phyloP scores from a whole-genome alignment of 148 eudicot genomes.

The Diospyros lotus region DNA sequence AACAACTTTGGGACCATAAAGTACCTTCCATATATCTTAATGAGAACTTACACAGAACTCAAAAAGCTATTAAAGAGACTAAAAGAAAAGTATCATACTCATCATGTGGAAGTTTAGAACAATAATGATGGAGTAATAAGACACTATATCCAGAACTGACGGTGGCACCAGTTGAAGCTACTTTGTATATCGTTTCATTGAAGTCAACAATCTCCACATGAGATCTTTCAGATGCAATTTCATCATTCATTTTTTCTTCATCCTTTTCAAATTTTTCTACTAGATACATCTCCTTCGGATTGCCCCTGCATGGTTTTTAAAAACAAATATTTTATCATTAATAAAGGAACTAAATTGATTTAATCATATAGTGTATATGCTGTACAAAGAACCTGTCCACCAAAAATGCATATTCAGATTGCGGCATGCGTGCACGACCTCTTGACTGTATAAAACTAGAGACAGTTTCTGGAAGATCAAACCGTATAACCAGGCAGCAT shows the following conservation, averaged over 20 bases:
- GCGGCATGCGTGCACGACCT: conserved; percentile 98
- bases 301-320: conserved; percentile 46
- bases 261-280: conserved; percentile 55
- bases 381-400: conserved; percentile 62
- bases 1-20: not conserved
- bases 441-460: conserved; percentile 95
- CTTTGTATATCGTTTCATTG: conserved; percentile 59
- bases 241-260: conserved; percentile 76
- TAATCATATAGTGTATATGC: conserved; percentile 7
- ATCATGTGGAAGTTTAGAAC: conserved; percentile 93
- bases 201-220: conserved; percentile 23
- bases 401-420: conserved; percentile 88
- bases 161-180: conserved; percentile 85
- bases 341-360: conserved; percentile 12
- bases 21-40: not conserved
- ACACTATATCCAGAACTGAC: conserved; percentile 72
- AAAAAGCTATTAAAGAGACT: not conserved
- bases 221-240: conserved; percentile 49
- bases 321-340: conserved; percentile 1
- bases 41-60: not conserved
- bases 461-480: conserved; percentile 95
- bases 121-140: conserved; percentile 75
- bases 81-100: conserved; percentile 54
- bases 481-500: conserved; percentile 93
- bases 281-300: conserved; percentile 54